Percentiles rank a stretch among this genome's conserved stretches.
Conservation (phyloP, 2,329 filamentous ascomycete species). For the Alternaria alternata region DNA sequence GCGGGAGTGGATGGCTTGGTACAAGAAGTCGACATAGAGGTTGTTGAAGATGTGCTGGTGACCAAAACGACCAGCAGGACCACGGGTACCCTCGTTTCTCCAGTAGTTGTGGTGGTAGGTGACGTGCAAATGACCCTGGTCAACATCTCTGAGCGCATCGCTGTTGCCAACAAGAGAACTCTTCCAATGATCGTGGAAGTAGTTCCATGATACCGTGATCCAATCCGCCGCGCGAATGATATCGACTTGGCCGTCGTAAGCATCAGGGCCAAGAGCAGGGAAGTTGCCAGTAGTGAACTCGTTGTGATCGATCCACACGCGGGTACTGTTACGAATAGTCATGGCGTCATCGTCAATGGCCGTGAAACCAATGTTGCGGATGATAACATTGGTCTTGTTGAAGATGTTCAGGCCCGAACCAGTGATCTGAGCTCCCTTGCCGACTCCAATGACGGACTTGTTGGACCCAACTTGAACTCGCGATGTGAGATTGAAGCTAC, state of each 20-base stretch:
- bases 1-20: constrained; percentile 55
- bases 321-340: constrained; percentile 64
- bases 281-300: constrained; percentile 68
- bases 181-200: constrained; percentile 68
- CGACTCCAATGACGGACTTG: constrained; percentile 52
- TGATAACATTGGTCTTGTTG: constrained; percentile 65
- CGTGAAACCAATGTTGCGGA: constrained; percentile 68
- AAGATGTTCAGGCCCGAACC: constrained; percentile 64
- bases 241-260: constrained; percentile 72
- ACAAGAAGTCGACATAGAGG: constrained; percentile 49
- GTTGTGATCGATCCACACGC: constrained; percentile 71
- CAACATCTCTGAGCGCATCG: constrained; percentile 64
- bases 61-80: constrained; percentile 71
- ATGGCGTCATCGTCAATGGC: constrained; percentile 69
- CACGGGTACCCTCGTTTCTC: constrained; percentile 69
- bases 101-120: constrained; percentile 75
- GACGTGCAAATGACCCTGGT: constrained; percentile 68
- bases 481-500: constrained; percentile 52
- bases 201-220: constrained; percentile 63
- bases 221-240: constrained; percentile 70
- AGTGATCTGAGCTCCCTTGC: constrained; percentile 50
- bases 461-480: constrained; percentile 58
- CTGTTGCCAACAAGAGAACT: constrained; percentile 68
- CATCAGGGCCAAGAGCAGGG: constrained; percentile 66
- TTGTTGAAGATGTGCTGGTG: constrained; percentile 70